Conservation (phyloP, 495 filamentous ascomycete genomes). For the Letharia lupina region DNA sequence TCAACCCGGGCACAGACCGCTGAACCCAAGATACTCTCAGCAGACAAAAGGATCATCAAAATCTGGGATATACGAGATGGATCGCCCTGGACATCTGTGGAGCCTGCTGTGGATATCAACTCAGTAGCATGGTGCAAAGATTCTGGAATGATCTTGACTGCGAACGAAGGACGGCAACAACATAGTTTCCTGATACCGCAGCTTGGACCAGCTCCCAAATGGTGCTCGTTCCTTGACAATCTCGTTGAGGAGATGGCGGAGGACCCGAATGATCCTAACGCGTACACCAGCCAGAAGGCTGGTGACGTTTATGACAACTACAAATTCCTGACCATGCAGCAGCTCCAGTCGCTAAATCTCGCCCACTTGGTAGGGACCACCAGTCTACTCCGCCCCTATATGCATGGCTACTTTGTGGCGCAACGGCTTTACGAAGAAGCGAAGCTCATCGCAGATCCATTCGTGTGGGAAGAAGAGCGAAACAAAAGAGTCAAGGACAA, state of each 20-base stretch:
- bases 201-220: conserved; percentile 82
- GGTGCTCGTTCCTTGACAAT: conserved; percentile 95
- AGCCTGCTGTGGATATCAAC: conserved; percentile 90
- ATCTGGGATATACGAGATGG: conserved; percentile 81
- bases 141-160: conserved; percentile 86
- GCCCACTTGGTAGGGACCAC: conserved; percentile 83
- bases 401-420: conserved; percentile 97
- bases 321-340: conserved; percentile 86
- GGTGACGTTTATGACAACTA: conserved; percentile 93
- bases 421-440: conserved; percentile 91
- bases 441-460: conserved; percentile 82
- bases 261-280: conserved; percentile 58
- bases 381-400: conserved; percentile 81
- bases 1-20: conserved; percentile 47
- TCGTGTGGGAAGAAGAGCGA: conserved; percentile 81
- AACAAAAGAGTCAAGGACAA: conserved; percentile 81
- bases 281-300: conserved; percentile 42
- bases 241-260: conserved; percentile 98
- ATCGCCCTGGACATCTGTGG: conserved; percentile 85
- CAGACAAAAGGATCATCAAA: conserved; percentile 95
- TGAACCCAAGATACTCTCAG: conserved; percentile 81
- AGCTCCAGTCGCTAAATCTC: conserved; percentile 71
- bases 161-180: conserved; percentile 87
- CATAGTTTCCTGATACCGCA: conserved; percentile 96
- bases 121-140: conserved; percentile 80